Evolutionary conservation across 2,329 filamentous ascomycete genomes (phyloP).

Genomic region (Ustulina deusta): DNA sequence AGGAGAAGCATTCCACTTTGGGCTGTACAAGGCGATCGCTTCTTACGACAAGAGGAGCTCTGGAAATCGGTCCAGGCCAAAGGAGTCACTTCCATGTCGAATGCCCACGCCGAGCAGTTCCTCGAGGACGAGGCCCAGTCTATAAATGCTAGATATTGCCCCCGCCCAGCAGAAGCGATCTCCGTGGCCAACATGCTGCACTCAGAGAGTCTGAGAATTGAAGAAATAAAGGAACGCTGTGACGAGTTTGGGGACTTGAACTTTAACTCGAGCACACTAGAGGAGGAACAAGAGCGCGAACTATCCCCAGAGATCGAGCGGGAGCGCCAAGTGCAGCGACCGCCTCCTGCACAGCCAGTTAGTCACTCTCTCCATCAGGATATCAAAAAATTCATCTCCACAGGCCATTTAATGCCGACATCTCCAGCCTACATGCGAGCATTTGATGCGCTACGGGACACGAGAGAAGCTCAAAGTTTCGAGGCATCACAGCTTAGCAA

Average conservation of each 20-base stretch:
- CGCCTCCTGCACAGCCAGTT: constrained; percentile 19
- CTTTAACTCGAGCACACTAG: constrained; percentile 25
- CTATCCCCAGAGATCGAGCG: constrained; percentile 34
- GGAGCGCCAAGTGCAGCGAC: constrained; percentile 31
- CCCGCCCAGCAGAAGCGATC: not conserved
- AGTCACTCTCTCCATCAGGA: constrained; percentile 27
- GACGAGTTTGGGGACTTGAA: constrained; percentile 27
- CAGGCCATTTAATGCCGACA: constrained; percentile 4
- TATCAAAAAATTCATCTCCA: constrained; percentile 8
- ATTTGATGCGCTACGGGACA: constrained; percentile 16
- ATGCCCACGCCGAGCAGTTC: constrained; percentile 15
- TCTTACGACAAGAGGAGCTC: constrained; percentile 30
- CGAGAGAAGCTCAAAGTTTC: constrained; percentile 19
- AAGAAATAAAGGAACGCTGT: constrained; percentile 24
- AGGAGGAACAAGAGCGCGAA: constrained; percentile 40
- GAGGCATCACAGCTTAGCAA: constrained; percentile 6
- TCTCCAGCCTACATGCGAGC: constrained; percentile 33
- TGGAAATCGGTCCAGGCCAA: constrained; percentile 17
- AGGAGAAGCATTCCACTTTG: constrained; percentile 34
- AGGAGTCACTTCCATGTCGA: not conserved
- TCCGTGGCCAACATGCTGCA: not conserved
- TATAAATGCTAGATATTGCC: constrained; percentile 30
- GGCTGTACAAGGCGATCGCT: constrained; percentile 33
- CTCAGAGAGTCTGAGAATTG: not conserved
- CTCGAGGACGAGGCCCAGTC: constrained; percentile 30